Base-by-base conservation (phyloP, 306 rosid species). In the Aeschynomene evenia region DNA sequence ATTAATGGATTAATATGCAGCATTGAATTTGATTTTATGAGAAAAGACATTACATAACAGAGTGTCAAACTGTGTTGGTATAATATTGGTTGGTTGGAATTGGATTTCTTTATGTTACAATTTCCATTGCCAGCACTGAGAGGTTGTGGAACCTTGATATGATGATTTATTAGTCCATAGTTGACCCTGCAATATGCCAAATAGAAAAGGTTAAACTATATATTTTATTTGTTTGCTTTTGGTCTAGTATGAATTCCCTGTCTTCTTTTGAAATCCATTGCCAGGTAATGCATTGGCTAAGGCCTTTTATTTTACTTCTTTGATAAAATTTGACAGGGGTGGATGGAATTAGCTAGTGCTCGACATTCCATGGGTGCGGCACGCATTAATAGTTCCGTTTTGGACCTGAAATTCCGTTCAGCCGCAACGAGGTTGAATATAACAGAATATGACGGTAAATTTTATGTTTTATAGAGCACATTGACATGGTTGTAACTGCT, bases 341-440 rank as follows among this genome's bases (percentile, higher is more conserved):
- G 97, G 97, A 51, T 91, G 60, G 97, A 94, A 16, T 79, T 94
- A 50, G 96, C 96, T 0, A 84, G 96, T 76, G 97, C 96, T 43
- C 83, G 91, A 23, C 86, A 85, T 81, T 91, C 99, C 53, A 94
- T 91, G 99, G 99, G 96, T 37, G 80, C 80, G n/a, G 83, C 86
- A 9, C 92, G 97, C 9, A 64, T 91, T 53, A 94, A 79, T 71
- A 71, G 83, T 72, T 76, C 91, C 22, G 36, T 91, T 62, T 80
- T 94, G 87, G 86, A 94, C 76, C 80, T 91, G 73, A 94, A 91
- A 52, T 18, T 40, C 10, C 92, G 85, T 73, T 26, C 95, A 55
- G 97, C 97, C 46, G 48, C 90, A 57, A 88, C 98, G 9, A 56
- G 82, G 9, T 37, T 90, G 71, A 77, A 82, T 66, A 89, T 93